Base-by-base conservation (phyloP, 1,284 basidiomycete species). In the Ceratobasidium sp. region DNA sequence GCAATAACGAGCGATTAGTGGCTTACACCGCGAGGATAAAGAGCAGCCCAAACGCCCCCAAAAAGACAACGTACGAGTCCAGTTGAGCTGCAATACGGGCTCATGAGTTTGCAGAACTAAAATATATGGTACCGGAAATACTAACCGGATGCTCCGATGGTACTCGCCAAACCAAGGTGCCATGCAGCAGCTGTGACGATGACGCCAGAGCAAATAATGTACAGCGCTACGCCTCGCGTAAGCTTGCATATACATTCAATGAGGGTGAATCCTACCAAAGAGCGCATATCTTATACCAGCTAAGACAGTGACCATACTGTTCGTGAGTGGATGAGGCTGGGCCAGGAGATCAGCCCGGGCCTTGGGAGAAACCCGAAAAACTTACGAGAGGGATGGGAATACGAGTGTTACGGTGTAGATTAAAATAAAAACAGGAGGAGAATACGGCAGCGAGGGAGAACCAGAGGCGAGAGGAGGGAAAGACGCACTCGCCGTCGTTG, bases 11-110 rank as follows among this genome's bases (percentile, higher is more conserved):
- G 55, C 38, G 17, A 29, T 8, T 3, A 35, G 68, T 25, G 29
- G 56, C 70, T 52, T 50, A 71, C 70, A 71, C 32, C 13, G 70
- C 47, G 47, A 64, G 69, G 42, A 69, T 42, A 52, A 69, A 65
- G 25, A 71, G 47, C 25, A 71, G 47, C 22, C 70, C 65, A 22
- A 56, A 49, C 20, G 58, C 53, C n/a, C 68, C 69, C 42, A 69
- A 50, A 43, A 71, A 64, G 52, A 71, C 49, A 57, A 71, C 34
- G 42, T 56, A 71, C 52, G 38, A 35, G 50, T 71, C 70, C 15
- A 71, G 58, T 25, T 47, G 47, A 47, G 34, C 70, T 71, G 25
- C 7, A 58, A 49, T 20, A 47, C 49, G 43, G 34, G 15, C 29
- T n/a, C 52, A 27, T 45, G 13, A n/a, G 56, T 40, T 38, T 20